Percentiles rank a stretch among this genome's conserved stretches.
Evolutionary conservation across 2,329 filamentous ascomycete species (phyloP).

Genomic region (Mycosphaerelloides madeirae): DNA sequence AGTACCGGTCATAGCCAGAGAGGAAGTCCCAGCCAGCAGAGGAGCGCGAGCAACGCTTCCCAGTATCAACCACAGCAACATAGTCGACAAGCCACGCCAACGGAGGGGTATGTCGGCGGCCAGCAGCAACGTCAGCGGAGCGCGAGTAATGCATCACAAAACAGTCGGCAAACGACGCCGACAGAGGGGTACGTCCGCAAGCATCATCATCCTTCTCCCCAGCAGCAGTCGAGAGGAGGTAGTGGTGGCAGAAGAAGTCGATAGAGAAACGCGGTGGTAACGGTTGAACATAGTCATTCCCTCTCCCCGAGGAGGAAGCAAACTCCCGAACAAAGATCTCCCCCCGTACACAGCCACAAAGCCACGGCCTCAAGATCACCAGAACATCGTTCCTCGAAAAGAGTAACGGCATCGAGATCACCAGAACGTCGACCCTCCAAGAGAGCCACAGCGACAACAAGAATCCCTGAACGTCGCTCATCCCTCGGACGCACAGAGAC

Average conservation of each 20-base stretch:
- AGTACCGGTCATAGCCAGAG: too few species aligned
- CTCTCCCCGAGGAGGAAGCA: too few species aligned
- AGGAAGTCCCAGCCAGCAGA: constrained; percentile 1
- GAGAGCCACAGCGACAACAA: neutral
- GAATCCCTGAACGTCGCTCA: neutral
- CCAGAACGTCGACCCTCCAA: neutral
- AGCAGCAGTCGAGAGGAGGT: too few species aligned
- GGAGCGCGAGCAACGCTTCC: neutral
- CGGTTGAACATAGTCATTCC: neutral
- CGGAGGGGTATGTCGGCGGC: constrained; percentile 29
- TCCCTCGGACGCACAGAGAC: neutral
- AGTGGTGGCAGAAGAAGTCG: too few species aligned
- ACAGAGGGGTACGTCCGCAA: constrained; percentile 28
- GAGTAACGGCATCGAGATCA: neutral
- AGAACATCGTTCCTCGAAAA: neutral
- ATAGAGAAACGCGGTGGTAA: neutral
- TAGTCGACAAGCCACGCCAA: constrained; percentile 27
- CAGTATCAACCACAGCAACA: constrained; percentile 8
- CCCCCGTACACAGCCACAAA: constrained; percentile 1
- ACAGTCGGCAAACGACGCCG: constrained; percentile 27
- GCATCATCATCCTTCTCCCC: neutral
- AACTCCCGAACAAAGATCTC: too few species aligned
- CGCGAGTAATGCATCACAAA: neutral
- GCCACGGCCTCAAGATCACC: too few species aligned
- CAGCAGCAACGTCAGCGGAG: constrained; percentile 4